These are phyloP conservation scores for Pyrenopolyporus hunteri DNA, from an alignment of 495 filamentous ascomycete genomes.

Conservation along the genomic window DNA sequence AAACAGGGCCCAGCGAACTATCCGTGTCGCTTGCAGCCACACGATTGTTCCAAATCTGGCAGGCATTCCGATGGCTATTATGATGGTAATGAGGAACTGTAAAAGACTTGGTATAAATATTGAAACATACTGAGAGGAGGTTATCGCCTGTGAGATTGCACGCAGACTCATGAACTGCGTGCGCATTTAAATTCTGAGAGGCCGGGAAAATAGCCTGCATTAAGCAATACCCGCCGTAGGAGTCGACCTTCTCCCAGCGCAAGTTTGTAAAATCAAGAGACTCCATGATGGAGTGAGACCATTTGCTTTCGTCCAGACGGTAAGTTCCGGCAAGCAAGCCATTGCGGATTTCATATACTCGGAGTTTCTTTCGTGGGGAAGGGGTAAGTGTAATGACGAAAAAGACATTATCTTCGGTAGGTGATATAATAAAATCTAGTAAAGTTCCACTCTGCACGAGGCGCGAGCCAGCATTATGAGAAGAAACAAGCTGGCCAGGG, in stretches of 20 bases:
- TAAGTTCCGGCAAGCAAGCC: constrained; percentile 32
- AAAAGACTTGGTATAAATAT: constrained; percentile 42
- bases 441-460: constrained; percentile 29
- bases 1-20: constrained; percentile 3
- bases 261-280: constrained; percentile 18
- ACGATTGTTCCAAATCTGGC: constrained; percentile 37
- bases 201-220: constrained; percentile 31
- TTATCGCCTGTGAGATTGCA: constrained; percentile 24
- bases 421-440: constrained; percentile 41
- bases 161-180: constrained; percentile 4
- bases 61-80: constrained; percentile 27
- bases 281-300: constrained; percentile 16
- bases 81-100: constrained; percentile 34
- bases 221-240: constrained; percentile 40
- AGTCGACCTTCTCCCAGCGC: constrained; percentile 40
- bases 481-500: constrained; percentile 13
- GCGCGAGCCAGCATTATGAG: constrained; percentile 19
- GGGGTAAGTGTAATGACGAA: constrained; percentile 36
- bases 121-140: constrained; percentile 41
- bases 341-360: constrained; percentile 36
- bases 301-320: constrained; percentile 22
- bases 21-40: constrained; percentile 26
- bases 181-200: not conserved
- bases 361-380: constrained; percentile 17
- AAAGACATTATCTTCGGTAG: constrained; percentile 31